A percentile compares a stretch with the other conserved stretches of the same genome.
phyloP scores from a whole-genome alignment of 1,284 basidiomycete species.

The Apiotrichum brassicae region DNA sequence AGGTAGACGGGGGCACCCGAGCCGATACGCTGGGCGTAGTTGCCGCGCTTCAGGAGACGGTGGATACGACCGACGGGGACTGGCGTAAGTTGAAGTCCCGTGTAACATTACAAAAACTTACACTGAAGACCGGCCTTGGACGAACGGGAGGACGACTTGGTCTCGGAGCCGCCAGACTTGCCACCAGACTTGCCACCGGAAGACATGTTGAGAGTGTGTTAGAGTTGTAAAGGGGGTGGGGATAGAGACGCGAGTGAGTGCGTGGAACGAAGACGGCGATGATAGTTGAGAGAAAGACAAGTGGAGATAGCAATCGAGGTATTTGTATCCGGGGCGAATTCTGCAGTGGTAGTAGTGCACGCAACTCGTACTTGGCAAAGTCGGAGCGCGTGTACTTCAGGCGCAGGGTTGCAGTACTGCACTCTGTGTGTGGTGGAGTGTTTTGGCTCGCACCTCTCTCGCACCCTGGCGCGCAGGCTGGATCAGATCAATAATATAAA shows the following conservation, averaged over 20 bases:
- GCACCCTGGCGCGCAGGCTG: too few relatives aligned
- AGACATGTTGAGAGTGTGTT: conserved; percentile 50
- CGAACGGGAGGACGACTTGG: conserved; percentile 64
- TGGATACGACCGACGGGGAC: conserved; percentile 83
- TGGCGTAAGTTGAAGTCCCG: conserved; percentile 43
- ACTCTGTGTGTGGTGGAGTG: too few relatives aligned
- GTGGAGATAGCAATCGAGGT: neutral
- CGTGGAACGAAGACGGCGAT: conserved; percentile 6
- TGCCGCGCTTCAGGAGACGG: conserved; percentile 75
- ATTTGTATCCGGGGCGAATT: neutral
- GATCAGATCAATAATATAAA: too few relatives aligned
- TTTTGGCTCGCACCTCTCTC: too few relatives aligned
- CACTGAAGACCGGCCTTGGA: conserved; percentile 73
- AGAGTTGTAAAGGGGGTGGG: conserved; percentile 26
- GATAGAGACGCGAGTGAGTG: conserved; percentile 2
- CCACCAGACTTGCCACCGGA: conserved; percentile 51
- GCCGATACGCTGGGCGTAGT: conserved; percentile 69
- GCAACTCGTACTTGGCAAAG: too few relatives aligned
- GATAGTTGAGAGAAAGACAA: conserved; percentile 12
- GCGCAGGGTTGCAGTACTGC: too few relatives aligned
- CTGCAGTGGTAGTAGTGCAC: too few relatives aligned
- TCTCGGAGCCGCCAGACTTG: conserved; percentile 49
- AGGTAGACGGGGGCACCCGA: conserved; percentile 62
- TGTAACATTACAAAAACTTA: conserved; percentile 20
- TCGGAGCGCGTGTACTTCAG: too few relatives aligned